phyloP scores from a whole-genome alignment of 768 basidiomycete species.

The Podaxis rugospora region DNA sequence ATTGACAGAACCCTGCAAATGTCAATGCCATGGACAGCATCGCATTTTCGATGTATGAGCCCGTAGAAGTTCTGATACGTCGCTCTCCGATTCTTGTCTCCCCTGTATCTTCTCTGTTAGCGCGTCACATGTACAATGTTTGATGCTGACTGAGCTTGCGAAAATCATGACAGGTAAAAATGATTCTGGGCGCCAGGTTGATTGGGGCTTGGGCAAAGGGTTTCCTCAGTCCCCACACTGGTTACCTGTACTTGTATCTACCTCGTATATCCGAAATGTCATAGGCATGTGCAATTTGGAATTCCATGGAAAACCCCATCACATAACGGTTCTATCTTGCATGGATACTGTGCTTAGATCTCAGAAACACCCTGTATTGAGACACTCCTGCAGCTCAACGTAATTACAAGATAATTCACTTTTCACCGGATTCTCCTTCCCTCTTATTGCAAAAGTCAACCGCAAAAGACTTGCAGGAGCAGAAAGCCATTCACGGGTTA shows the following conservation, averaged over 20 bases:
- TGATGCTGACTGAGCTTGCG: slow-evolving; percentile 10
- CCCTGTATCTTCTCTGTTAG: neutral
- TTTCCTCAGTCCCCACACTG: neutral
- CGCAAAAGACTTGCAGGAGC: no score
- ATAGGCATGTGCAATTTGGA: neutral
- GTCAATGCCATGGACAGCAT: neutral
- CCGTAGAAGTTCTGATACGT: slow-evolving; percentile 9
- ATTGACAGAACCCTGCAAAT: neutral
- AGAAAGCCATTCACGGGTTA: no score
- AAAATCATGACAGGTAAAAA: slow-evolving; percentile 3
- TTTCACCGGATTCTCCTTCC: neutral
- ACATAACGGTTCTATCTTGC: neutral
- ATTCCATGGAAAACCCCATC: neutral
- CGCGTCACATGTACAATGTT: slow-evolving; percentile 2
- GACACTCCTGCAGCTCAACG: neutral
- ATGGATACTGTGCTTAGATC: neutral
- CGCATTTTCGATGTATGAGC: neutral
- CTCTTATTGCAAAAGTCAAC: no score
- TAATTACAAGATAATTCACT: neutral
- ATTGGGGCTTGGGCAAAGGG: slow-evolving; percentile 11
- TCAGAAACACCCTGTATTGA: neutral
- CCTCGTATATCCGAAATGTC: neutral
- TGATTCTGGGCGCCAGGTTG: neutral
- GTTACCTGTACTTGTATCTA: neutral
- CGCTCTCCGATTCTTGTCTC: slow-evolving; percentile 7